These are phyloP conservation scores for Blepharisma undulans DNA, from an alignment of 169 alveolate genomes.

Conservation along the genomic window DNA sequence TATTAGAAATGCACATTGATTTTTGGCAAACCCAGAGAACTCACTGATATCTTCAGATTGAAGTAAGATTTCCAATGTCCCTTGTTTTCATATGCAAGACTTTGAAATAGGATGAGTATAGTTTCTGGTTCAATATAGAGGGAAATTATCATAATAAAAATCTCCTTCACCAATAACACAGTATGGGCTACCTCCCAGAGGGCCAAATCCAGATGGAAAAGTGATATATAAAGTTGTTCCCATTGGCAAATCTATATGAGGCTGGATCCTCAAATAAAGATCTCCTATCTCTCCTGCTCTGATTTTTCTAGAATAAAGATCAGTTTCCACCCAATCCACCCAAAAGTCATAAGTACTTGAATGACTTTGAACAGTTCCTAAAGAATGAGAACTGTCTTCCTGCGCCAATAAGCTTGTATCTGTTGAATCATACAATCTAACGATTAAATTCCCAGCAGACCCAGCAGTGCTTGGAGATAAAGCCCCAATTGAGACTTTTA, in stretches of 20 bases:
- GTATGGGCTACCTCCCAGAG: neutral
- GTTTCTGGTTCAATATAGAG: neutral
- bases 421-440: neutral
- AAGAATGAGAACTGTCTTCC: neutral
- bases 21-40: neutral
- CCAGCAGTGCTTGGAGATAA: neutral
- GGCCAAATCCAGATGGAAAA: neutral
- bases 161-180: neutral
- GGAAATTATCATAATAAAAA: neutral
- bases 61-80: neutral
- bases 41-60: neutral
- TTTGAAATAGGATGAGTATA: neutral
- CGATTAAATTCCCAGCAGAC: neutral
- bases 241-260: neutral
- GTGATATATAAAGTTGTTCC: neutral
- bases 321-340: neutral
- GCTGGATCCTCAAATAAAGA: neutral
- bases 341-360: neutral
- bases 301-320: neutral
- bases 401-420: neutral
- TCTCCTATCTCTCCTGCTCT: neutral
- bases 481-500: neutral
- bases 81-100: neutral
- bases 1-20: neutral
- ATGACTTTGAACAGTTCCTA: neutral